Percentiles rank a stretch among this genome's conserved stretches.
Evolutionary conservation across 1,139 yeast genomes (phyloP).

Genomic region (Lodderomyces pseudojiufengensis): DNA sequence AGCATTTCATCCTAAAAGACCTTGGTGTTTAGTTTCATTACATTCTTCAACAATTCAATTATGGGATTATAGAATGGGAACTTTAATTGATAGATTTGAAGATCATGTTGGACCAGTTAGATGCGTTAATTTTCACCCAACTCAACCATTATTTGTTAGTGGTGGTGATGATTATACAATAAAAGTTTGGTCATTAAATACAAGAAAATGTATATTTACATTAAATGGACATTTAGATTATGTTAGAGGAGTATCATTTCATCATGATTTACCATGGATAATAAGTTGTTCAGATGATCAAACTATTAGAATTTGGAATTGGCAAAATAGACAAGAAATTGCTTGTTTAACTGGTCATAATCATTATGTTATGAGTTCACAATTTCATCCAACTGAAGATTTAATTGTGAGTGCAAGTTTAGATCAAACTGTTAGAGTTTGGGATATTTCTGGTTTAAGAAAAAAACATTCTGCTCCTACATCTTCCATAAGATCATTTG

Average conservation of each 20-base stretch:
- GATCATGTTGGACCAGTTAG: constrained; percentile 99
- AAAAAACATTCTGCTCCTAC: constrained; percentile 92
- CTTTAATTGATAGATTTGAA: constrained; percentile 91
- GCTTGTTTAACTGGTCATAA: constrained; percentile 98
- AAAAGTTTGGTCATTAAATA: constrained; percentile 93
- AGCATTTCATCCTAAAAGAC: constrained; percentile 95
- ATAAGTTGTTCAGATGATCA: constrained; percentile 96
- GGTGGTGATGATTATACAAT: constrained; percentile 97
- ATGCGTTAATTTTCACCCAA: constrained; percentile 93
- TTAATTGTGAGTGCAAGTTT: constrained; percentile 91
- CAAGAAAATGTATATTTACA: constrained; percentile 88
- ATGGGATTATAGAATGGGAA: constrained; percentile 99
- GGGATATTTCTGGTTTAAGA: constrained; percentile 96
- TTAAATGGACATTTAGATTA: constrained; percentile 93
- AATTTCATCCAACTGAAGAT: constrained; percentile 95
- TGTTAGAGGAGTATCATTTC: constrained; percentile 92
- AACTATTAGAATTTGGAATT: constrained; percentile 98
- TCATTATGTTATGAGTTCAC: constrained; percentile 98
- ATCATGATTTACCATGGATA: constrained; percentile 96
- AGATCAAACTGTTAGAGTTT: constrained; percentile 98
- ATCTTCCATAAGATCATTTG: constrained; percentile 52
- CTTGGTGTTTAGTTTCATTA: constrained; percentile 94
- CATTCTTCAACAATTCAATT: constrained; percentile 94
- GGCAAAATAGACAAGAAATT: constrained; percentile 98
- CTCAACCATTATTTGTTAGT: constrained; percentile 94